These are phyloP conservation scores for Globisporangium irregulare DNA, from an alignment of 352 stramenopile genomes.

Conservation along the genomic window DNA sequence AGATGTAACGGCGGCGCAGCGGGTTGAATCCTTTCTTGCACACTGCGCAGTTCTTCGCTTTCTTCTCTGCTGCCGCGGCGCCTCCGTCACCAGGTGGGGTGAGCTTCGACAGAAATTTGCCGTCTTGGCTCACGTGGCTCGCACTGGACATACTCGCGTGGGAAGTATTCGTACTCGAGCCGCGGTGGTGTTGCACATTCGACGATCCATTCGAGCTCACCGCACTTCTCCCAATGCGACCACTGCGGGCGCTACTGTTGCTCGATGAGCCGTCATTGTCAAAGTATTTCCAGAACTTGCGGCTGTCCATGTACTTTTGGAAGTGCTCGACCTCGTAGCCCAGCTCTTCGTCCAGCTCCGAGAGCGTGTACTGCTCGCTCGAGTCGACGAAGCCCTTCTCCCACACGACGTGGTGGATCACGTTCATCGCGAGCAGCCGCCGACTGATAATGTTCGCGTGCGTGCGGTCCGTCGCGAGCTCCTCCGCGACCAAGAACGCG, in stretches of 20 bases:
- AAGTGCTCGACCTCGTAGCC: slow-evolving; percentile 76
- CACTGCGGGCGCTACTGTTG: slow-evolving; percentile 22
- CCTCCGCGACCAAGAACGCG: slow-evolving; percentile 54
- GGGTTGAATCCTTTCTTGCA: slow-evolving; percentile 86
- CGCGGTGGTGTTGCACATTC: slow-evolving; percentile 2
- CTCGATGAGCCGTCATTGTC: slow-evolving; percentile 29
- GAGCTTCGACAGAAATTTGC: background rate
- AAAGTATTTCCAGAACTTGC: slow-evolving; percentile 83
- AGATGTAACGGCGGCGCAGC: slow-evolving; percentile 72
- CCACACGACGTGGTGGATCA: slow-evolving; percentile 85
- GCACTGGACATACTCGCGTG: slow-evolving; percentile 13
- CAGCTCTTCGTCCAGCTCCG: slow-evolving; percentile 48
- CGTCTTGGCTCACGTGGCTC: slow-evolving; percentile 1
- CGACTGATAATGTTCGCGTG: slow-evolving; percentile 53
- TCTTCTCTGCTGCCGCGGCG: slow-evolving; percentile 35
- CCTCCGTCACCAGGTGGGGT: slow-evolving; percentile 11
- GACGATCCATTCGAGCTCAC: slow-evolving; percentile 23
- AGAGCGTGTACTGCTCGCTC: slow-evolving; percentile 69
- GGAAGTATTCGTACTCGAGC: slow-evolving; percentile 13
- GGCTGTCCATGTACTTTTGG: slow-evolving; percentile 76
- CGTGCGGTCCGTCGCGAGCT: slow-evolving; percentile 46
- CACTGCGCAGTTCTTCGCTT: slow-evolving; percentile 65
- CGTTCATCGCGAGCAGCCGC: slow-evolving; percentile 76
- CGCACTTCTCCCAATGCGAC: slow-evolving; percentile 24
- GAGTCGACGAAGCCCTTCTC: slow-evolving; percentile 82